Base-by-base conservation (phyloP, 2,329 filamentous ascomycete genomes). In the Curvularia hawaiiensis region DNA sequence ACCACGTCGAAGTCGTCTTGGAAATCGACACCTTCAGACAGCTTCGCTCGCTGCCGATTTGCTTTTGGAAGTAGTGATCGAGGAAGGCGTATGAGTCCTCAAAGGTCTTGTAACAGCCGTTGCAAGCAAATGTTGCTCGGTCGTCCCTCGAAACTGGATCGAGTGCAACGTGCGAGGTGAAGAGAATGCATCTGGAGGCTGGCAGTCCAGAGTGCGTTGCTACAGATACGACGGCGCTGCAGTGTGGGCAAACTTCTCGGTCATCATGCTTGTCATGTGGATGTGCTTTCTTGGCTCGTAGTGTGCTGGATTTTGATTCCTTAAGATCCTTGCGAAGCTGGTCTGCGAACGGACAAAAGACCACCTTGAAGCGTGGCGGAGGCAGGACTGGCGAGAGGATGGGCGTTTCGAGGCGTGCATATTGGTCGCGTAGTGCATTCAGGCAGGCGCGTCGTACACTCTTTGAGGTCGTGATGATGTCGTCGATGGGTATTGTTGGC, bases 71-170 rank as follows among this genome's bases (percentile, higher is more conserved):
- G 3, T 69, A 56, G 40, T 75, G 73, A 26, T 75, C 73, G 3
- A 75, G 64, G 56, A 74, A 75, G 16, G 68, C 71, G 54, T 75
- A 75, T 11, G 71, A 73, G 31, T 74, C 71, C 24, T 69, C 62
- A 18, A 75, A 74, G 1, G 61, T 68, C 51, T 75, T 75, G 64
- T 75, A 73, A 56, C 73, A 75, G 57, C 71, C 69, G 14, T 64
- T 69, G 54, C 73, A 75, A 0, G 73, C 72, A 44, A 71, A 75
- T 8, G 58, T 71, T 4, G 73, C 68, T 51, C 55, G 56, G n/a
- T 68, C 58, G 18, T 66, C 61, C 0, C 46, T 4, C 10, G 43
- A 44, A 9, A 26, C 47, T 9, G 50, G 35, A 47, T 51, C 54
- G 20, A 55, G 50, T 20, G 60, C 61, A 40, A 64, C 60, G 47